Base-by-base conservation (phyloP, 148 eudicot species). In the Camellia lanceoleosa region DNA sequence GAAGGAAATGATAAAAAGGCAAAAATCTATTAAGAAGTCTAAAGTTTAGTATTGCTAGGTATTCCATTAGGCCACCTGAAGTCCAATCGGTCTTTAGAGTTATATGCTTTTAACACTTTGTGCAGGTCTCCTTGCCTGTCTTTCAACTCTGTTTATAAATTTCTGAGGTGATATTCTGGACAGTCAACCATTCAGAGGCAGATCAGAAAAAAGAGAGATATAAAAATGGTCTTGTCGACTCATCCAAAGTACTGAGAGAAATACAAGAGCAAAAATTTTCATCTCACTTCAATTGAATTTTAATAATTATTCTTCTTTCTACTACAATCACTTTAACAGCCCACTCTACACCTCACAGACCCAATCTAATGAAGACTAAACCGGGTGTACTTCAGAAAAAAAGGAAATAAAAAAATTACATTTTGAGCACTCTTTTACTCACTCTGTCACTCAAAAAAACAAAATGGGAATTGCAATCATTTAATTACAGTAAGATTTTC, bases 391-490 rank as follows among this genome's bases (percentile, higher is more conserved):
- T 30, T 19, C 19, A 55, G 23, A 69, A 83, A 20, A 61, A 61
- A 6, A 79, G 79, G 67, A 46, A 3, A 47, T 69, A 42, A 61
- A 74, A 51, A 71, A 76, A 79, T 82, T 79, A 75, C 83, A 82
- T 72, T 71, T 54, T 68, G 68, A 66, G 65, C 74, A 72, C 84
- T 82, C 81, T 61, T 71, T 41, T 56, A 74, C 80, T 77, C 85
- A 82, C 77, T 68, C 46, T 75, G 83, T 80, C 84, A 75, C 85
- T 81, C 81, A 77, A 64, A 6, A 52, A 58, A 62, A 73, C 77
- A 81, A 51, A 81, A 78, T 55, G 42, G 18, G 41, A 73, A 66
- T n/a, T 68, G 59, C 82, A 75, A 71, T 58, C 60, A 80, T 77
- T 23, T 82, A 81, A 70, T 54, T 68, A 68, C 73, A 78, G 5